phyloP scores from a whole-genome alignment of 2,329 filamentous ascomycete species.

The Leptosphaerulina australis region DNA sequence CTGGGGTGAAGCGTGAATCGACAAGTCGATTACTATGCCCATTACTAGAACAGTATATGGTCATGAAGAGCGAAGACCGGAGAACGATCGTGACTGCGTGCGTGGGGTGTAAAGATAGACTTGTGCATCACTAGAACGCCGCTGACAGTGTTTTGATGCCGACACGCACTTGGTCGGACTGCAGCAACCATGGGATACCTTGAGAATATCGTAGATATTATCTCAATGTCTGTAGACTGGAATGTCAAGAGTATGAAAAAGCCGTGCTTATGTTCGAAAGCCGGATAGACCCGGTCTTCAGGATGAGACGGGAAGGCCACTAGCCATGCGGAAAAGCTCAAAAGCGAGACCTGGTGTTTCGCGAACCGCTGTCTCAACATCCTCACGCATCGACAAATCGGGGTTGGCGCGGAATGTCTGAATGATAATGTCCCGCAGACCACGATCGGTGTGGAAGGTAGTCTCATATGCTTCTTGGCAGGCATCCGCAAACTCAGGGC shows the following conservation, averaged over 20 bases:
- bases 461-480: slow-evolving; percentile 57
- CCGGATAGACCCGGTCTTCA: slow-evolving; percentile 18
- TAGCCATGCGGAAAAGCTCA: slow-evolving; percentile 57
- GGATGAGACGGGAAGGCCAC: slow-evolving; percentile 52
- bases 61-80: too few species aligned
- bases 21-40: too few species aligned
- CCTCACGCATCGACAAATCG: slow-evolving; percentile 52
- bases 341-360: slow-evolving; percentile 55
- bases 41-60: too few species aligned
- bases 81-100: neutral
- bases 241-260: neutral
- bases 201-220: neutral
- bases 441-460: slow-evolving; percentile 57
- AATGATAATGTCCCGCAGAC: slow-evolving; percentile 55
- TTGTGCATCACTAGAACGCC: neutral
- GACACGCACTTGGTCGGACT: neutral
- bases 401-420: slow-evolving; percentile 56
- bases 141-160: neutral
- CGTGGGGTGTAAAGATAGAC: neutral
- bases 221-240: neutral
- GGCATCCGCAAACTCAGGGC: slow-evolving; percentile 54
- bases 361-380: slow-evolving; percentile 53
- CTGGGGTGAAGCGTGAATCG: too few species aligned
- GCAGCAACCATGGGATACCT: neutral
- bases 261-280: slow-evolving; percentile 3